These are phyloP conservation scores for Sphaerosporella brunnea DNA, from an alignment of 495 filamentous ascomycete genomes.

Conservation along the genomic window DNA sequence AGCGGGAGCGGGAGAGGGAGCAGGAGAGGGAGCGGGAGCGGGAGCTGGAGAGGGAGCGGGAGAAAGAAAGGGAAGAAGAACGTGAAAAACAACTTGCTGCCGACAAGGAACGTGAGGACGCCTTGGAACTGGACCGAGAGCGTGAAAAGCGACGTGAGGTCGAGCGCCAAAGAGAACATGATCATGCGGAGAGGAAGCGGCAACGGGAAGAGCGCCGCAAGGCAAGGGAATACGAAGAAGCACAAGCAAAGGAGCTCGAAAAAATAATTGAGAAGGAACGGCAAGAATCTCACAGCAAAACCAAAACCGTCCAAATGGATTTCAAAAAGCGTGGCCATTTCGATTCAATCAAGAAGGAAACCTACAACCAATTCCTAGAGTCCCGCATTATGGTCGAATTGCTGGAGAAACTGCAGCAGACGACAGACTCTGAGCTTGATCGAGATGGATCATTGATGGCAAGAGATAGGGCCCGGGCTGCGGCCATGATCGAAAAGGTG, in stretches of 20 bases:
- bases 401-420: slow-evolving; percentile 34
- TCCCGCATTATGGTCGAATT: slow-evolving; percentile 32
- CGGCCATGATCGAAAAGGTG: slow-evolving; percentile 48
- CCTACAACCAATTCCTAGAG: slow-evolving; percentile 46
- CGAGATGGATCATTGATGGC: slow-evolving; percentile 46
- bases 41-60: no score
- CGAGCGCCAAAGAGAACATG: not conserved
- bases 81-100: not conserved
- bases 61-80: not conserved
- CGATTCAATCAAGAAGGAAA: slow-evolving; percentile 44
- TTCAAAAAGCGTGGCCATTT: slow-evolving; percentile 60
- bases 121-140: not conserved
- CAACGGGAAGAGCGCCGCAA: not conserved
- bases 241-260: not conserved
- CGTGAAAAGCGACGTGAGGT: not conserved
- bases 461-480: slow-evolving; percentile 48
- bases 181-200: not conserved
- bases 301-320: slow-evolving; percentile 18
- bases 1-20: not conserved
- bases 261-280: not conserved
- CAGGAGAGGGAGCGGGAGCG: not conserved
- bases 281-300: not conserved
- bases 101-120: not conserved
- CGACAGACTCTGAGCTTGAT: slow-evolving; percentile 48
- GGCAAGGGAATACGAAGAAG: slow-evolving; percentile 3